Base-by-base conservation (phyloP, 2,329 filamentous ascomycete species). In the Diaporthe ilicicola region DNA sequence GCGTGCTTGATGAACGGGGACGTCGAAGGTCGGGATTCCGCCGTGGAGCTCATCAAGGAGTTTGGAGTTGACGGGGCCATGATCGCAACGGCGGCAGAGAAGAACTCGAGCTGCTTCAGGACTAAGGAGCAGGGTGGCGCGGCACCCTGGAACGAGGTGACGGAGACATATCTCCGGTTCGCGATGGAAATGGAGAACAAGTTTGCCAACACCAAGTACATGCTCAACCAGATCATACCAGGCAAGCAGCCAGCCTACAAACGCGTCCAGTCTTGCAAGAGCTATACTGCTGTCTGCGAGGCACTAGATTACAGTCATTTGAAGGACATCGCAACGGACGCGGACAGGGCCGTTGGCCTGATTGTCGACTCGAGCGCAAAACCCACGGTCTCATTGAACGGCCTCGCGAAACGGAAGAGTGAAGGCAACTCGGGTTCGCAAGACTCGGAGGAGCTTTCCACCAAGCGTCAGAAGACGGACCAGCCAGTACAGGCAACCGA, bases 1-100 rank as follows among this genome's bases (percentile, higher is more conserved):
- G 94, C 95, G 10, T 98, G 95, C 78, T 82, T 98, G 50, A 95
- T 98, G 91, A 99, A 99, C 78, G 96, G 96, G 59, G 96, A 99
- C 77, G 94, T 99, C 0, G 89, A 87, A 68, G 89, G 86, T 46
- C 89, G 93, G 68, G 92, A 94, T 64, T 86, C 97, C 71, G 95
- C 91, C 0, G 78, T 93, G 9, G 79, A 85, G 71, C 86, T 99
- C 8, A 91, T 94, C 73, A 77, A 88, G 32, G 92, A 97, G 79
- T 98, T 89, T 78, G 92, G 91, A n/a, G 93, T 93, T 7, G 95
- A 98, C 78, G 95, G 95, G 7, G 96, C 94, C 72, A 99, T 99
- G 96, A 98, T 99, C 77, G 96, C 96, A 12, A 96, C 94, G 3
- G 89, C 94, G 4, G 96, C 96, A 1, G 96, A 99, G 84, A 89